phyloP scores from a whole-genome alignment of 148 eudicot species.

The Rhododendron mucronatum region DNA sequence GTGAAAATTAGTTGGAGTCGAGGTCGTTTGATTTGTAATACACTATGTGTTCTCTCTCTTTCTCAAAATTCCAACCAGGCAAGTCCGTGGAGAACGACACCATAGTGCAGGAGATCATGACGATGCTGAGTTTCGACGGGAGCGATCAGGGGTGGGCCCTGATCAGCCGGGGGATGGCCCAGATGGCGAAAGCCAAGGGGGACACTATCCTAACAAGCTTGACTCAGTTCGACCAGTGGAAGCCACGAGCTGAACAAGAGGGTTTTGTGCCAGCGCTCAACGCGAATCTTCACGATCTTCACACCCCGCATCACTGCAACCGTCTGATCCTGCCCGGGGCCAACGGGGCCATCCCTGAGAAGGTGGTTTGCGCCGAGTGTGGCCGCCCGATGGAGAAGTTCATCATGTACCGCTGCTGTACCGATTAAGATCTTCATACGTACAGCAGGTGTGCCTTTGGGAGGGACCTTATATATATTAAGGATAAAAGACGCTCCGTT shows the following conservation, averaged over 20 bases:
- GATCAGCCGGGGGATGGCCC: constrained; percentile 43
- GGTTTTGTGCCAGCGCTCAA: constrained; percentile 61
- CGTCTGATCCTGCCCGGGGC: constrained; percentile 69
- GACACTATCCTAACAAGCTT: constrained; percentile 36
- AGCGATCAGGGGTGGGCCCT: constrained; percentile 81
- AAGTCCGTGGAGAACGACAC: constrained; percentile 32
- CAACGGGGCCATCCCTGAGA: constrained; percentile 41
- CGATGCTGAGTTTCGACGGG: constrained; percentile 63
- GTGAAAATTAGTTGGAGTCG: too few species aligned
- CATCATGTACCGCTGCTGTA: constrained; percentile 90
- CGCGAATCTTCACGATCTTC: constrained; percentile 37
- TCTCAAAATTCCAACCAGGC: background rate
- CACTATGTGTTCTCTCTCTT: too few species aligned
- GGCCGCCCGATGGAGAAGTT: constrained; percentile 77
- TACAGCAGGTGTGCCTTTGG: background rate
- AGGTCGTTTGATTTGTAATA: too few species aligned
- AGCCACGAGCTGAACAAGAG: constrained; percentile 24
- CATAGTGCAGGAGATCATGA: constrained; percentile 36
- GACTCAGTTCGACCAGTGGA: constrained; percentile 43
- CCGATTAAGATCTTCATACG: constrained; percentile 30
- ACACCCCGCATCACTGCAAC: constrained; percentile 73
- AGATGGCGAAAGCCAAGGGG: constrained; percentile 55
- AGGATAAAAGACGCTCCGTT: background rate
- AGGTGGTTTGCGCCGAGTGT: constrained; percentile 72
- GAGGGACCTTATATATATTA: background rate